Conservation (phyloP, 768 basidiomycete species). For the Cystofilobasidium capitatum region DNA sequence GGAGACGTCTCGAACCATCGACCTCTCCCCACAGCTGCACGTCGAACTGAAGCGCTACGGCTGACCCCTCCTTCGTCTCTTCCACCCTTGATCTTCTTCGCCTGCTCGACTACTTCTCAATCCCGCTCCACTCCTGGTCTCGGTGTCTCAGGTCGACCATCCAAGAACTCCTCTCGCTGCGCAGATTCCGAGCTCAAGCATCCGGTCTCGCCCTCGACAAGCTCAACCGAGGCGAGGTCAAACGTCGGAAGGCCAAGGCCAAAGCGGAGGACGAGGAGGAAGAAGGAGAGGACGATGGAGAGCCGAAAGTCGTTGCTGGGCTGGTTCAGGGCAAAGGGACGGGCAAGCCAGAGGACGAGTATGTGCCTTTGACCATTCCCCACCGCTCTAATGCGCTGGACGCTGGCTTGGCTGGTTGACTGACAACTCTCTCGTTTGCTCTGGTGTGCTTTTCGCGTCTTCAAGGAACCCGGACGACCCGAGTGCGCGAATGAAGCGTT, state of each 20-base stretch:
- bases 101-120: not conserved
- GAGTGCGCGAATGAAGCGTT: constrained; percentile 28
- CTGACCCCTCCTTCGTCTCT: not conserved
- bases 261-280: constrained; percentile 40
- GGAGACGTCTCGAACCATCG: too few relatives aligned
- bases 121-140: not conserved
- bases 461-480: constrained; percentile 15
- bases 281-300: constrained; percentile 22
- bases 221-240: constrained; percentile 67
- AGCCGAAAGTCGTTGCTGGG: constrained; percentile 23
- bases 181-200: constrained; percentile 34
- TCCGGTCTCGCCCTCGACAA: constrained; percentile 74
- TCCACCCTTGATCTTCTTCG: not conserved
- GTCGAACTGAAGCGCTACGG: too few relatives aligned
- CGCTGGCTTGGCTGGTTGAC: constrained; percentile 43
- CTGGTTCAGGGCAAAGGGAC: constrained; percentile 16
- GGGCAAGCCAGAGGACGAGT: constrained; percentile 13
- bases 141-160: constrained; percentile 10
- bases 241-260: constrained; percentile 48
- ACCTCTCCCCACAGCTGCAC: not conserved
- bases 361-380: not conserved
- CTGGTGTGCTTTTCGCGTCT: constrained; percentile 47
- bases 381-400: not conserved
- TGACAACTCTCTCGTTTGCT: constrained; percentile 62
- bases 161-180: constrained; percentile 19